A percentile compares a stretch with the other conserved stretches of the same genome.
These are phyloP conservation scores for Pinus tabuliformis DNA, from an alignment of 75 land plant species.

Conservation along the genomic window DNA sequence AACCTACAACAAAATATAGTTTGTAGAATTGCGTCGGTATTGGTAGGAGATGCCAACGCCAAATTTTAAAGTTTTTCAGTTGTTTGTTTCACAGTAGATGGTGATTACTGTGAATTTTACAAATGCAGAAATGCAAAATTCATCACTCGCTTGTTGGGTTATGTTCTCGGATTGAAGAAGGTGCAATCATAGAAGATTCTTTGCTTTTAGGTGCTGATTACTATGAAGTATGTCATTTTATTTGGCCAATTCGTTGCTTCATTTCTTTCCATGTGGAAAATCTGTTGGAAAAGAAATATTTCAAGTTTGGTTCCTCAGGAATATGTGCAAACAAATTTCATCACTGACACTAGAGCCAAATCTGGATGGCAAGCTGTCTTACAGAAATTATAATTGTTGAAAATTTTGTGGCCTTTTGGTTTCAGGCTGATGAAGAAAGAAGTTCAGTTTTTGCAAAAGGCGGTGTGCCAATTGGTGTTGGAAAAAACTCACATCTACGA, in stretches of 20 bases:
- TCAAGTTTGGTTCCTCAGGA: neutral
- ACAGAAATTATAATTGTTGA: too few relatives aligned
- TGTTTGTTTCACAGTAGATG: neutral
- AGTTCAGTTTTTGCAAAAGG: conserved; percentile 2
- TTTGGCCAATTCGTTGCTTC: neutral
- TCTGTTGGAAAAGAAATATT: neutral
- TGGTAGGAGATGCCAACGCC: neutral
- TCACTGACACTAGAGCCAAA: neutral
- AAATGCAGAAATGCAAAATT: conserved; percentile 63
- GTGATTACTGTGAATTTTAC: neutral
- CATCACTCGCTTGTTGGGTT: conserved; percentile 63
- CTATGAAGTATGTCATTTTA: conserved; percentile 39
- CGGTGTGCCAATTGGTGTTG: conserved; percentile 50
- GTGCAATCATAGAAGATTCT: conserved; percentile 57
- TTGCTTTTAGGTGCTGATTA: conserved; percentile 58
- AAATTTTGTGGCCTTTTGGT: neutral
- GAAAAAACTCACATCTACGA: conserved; percentile 40
- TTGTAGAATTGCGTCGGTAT: neutral
- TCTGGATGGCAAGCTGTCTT: neutral
- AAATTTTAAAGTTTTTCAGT: neutral
- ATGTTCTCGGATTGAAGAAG: conserved; percentile 59
- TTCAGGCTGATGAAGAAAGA: conserved; percentile 41
- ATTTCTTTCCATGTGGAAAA: neutral
- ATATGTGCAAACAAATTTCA: neutral
- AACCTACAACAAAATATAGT: neutral